These are phyloP conservation scores for Moniliella sp. DNA, from an alignment of 1,284 basidiomycete species.

Conservation along the genomic window DNA sequence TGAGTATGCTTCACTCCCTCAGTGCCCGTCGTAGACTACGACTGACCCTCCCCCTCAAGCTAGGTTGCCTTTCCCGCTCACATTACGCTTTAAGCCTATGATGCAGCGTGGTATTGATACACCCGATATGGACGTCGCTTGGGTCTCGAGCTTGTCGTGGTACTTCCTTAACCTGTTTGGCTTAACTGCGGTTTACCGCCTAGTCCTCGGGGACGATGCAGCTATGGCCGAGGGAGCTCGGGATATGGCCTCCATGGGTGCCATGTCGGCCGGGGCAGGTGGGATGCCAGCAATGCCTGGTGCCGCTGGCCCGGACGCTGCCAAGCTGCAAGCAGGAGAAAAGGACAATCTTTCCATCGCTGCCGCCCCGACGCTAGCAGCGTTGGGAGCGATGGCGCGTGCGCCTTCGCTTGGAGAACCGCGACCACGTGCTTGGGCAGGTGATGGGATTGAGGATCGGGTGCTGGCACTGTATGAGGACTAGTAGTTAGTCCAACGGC, in stretches of 20 bases:
- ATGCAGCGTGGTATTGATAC: conserved; percentile 87
- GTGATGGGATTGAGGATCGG: conserved; percentile 26
- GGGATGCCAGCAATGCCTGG: too few species aligned
- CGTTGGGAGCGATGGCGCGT: background rate
- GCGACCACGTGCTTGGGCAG: too few species aligned
- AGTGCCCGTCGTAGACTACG: background rate
- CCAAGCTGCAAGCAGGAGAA: conserved; percentile 74
- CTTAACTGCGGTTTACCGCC: conserved; percentile 75
- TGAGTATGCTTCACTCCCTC: conserved; percentile 46
- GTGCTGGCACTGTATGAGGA: conserved; percentile 27
- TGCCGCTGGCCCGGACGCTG: conserved; percentile 43
- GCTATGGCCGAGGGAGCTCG: conserved; percentile 30
- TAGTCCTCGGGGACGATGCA: conserved; percentile 57
- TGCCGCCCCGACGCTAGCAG: conserved; percentile 46
- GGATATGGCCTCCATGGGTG: conserved; percentile 21
- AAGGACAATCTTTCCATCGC: conserved; percentile 68
- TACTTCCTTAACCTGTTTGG: conserved; percentile 98
- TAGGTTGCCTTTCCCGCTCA: conserved; percentile 87
- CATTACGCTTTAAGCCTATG: conserved; percentile 94
- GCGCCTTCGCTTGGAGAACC: too few species aligned
- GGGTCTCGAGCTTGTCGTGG: conserved; percentile 96
- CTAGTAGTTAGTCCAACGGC: too few species aligned
- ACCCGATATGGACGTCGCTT: conserved; percentile 86
- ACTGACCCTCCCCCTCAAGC: conserved; percentile 33
- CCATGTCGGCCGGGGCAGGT: conserved; percentile 13